Percentiles rank a stretch among this genome's conserved stretches.
These are phyloP conservation scores for Pyronema domesticum DNA, from an alignment of 495 filamentous ascomycete species.

Conservation along the genomic window DNA sequence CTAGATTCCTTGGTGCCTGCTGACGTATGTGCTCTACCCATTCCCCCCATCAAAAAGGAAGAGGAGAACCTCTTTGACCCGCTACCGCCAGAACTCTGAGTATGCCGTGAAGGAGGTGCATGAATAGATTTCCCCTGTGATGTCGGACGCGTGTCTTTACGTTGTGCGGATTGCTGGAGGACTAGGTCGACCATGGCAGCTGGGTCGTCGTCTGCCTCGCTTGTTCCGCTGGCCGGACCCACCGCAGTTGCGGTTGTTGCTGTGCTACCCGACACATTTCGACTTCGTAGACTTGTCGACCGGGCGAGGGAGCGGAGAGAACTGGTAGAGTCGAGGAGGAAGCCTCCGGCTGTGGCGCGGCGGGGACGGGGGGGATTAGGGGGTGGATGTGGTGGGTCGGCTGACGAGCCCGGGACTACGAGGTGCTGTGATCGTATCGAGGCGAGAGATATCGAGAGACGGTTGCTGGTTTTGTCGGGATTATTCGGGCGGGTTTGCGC, in stretches of 20 bases:
- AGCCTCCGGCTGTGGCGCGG: conserved; percentile 12
- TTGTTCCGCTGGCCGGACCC: not conserved
- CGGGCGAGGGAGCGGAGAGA: not conserved
- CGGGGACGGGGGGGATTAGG: conserved; percentile 4
- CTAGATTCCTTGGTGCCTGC: not conserved
- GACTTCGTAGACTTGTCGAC: not conserved
- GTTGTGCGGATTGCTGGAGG: not conserved
- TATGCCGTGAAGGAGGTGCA: not conserved
- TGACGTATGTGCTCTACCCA: not conserved
- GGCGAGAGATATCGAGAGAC: conserved; percentile 6
- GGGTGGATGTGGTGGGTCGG: conserved; percentile 8
- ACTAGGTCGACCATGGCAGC: conserved; percentile 2
- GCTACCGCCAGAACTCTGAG: not conserved
- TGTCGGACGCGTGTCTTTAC: not conserved
- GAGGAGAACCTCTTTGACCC: not conserved
- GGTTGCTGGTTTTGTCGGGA: conserved; percentile 9
- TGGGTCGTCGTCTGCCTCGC: conserved; percentile 6
- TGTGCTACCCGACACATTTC: conserved; percentile 1
- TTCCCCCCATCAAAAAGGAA: not conserved
- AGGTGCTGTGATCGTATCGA: conserved; percentile 8
- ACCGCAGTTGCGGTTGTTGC: not conserved
- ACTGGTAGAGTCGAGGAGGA: conserved; percentile 15
- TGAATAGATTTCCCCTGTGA: not conserved
- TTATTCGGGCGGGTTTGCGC: not conserved
- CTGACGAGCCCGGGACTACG: not conserved